phyloP scores from a whole-genome alignment of 257 asterid species.

The Ehretia macrophylla region DNA sequence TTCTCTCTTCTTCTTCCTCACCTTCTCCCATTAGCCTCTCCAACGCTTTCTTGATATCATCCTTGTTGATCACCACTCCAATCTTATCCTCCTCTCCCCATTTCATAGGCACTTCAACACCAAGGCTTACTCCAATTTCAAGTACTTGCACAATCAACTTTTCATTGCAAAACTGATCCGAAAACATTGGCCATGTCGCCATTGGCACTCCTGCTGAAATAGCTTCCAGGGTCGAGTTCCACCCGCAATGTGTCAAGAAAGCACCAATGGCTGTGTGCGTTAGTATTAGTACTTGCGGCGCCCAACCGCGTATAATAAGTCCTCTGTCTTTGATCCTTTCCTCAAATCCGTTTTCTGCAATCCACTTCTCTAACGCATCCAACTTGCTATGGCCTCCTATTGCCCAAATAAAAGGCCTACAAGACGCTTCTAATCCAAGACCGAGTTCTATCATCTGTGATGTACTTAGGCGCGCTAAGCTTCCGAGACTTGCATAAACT shows the following conservation, averaged over 20 bases:
- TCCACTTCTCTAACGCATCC: slow-evolving; percentile 23
- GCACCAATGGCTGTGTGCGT: slow-evolving; percentile 34
- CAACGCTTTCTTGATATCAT: slow-evolving; percentile 22
- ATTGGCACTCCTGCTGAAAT: slow-evolving; percentile 27
- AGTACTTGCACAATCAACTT: slow-evolving; percentile 24
- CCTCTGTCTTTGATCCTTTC: slow-evolving; percentile 30
- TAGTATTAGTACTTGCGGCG: slow-evolving; percentile 43
- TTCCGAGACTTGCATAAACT: slow-evolving; percentile 43
- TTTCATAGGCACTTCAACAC: slow-evolving; percentile 10
- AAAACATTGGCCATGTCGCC: slow-evolving; percentile 40
- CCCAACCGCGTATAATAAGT: slow-evolving; percentile 37
- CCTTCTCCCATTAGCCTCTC: slow-evolving; percentile 25
- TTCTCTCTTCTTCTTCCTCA: slow-evolving; percentile 24
- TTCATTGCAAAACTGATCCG: slow-evolving; percentile 39
- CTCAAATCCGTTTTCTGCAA: slow-evolving; percentile 18
- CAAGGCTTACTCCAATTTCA: slow-evolving; percentile 28
- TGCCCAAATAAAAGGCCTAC: slow-evolving; percentile 35
- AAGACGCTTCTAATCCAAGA: slow-evolving; percentile 29
- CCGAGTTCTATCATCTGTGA: slow-evolving; percentile 42
- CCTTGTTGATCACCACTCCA: slow-evolving; percentile 15
- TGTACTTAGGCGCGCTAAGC: slow-evolving; percentile 24
- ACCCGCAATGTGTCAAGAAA: slow-evolving; percentile 45
- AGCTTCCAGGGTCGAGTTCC: slow-evolving; percentile 50
- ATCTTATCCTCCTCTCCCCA: slow-evolving; percentile 14
- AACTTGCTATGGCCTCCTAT: slow-evolving; percentile 22